Percentiles rank a stretch among this genome's conserved stretches.
Evolutionary conservation across 2,329 filamentous ascomycete genomes (phyloP).

Genomic region (Fusarium sp.): DNA sequence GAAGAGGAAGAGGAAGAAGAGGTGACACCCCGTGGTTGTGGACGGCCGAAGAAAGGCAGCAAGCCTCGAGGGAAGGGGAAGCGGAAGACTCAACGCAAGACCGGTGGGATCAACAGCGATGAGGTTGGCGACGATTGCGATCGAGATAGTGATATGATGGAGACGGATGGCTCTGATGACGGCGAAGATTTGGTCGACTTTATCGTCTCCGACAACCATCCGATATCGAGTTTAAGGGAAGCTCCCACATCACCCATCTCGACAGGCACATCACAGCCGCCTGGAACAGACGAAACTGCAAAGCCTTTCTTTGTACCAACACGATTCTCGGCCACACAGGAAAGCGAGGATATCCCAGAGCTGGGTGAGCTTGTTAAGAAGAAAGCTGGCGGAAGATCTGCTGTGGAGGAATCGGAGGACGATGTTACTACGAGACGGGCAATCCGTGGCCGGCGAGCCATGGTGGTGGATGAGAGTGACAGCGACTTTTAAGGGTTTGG

Average conservation of each 20-base stretch:
- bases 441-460: slow-evolving; percentile 44
- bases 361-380: slow-evolving; percentile 46
- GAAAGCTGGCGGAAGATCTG: background rate
- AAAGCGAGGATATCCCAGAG: slow-evolving; percentile 55
- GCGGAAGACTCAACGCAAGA: slow-evolving; percentile 39
- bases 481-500: slow-evolving; percentile 40
- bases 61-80: slow-evolving; percentile 35
- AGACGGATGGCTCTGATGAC: slow-evolving; percentile 61
- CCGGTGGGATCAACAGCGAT: slow-evolving; percentile 56
- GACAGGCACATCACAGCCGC: slow-evolving; percentile 33
- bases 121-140: slow-evolving; percentile 65
- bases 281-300: slow-evolving; percentile 21
- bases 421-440: slow-evolving; percentile 30
- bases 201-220: slow-evolving; percentile 64
- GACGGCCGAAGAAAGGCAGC: slow-evolving; percentile 32
- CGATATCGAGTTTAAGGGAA: slow-evolving; percentile 52
- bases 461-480: slow-evolving; percentile 49
- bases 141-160: slow-evolving; percentile 60
- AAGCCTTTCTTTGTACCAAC: slow-evolving; percentile 55
- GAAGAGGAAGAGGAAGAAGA: slow-evolving; percentile 39
- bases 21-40: slow-evolving; percentile 12
- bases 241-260: slow-evolving; percentile 46
- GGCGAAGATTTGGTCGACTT: slow-evolving; percentile 67
- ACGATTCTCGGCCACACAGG: slow-evolving; percentile 54
- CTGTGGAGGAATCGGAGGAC: slow-evolving; percentile 31